Evolutionary conservation across 306 rosid genomes (phyloP).

Genomic region (Corylus americana): DNA sequence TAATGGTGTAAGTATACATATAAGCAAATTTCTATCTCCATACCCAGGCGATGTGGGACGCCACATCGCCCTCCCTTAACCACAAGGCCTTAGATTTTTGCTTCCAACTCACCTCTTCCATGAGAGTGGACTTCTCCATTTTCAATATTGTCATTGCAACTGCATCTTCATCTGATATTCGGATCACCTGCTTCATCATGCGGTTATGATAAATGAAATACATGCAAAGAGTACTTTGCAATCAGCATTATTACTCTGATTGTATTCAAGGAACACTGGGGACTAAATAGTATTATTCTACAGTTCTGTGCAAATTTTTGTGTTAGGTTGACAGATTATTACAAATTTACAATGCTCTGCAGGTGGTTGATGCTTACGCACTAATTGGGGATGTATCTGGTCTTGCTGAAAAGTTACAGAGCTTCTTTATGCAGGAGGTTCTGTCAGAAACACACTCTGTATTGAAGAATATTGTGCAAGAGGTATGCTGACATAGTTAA

Average conservation of each 20-base stretch:
- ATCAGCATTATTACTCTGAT: background rate
- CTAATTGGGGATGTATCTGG: slow-evolving; percentile 91
- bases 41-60: too few relatives aligned
- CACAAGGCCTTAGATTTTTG: too few relatives aligned
- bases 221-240: background rate
- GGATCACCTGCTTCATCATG: background rate
- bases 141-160: slow-evolving; percentile 10
- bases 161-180: background rate
- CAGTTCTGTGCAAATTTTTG: slow-evolving; percentile 26
- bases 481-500: slow-evolving; percentile 50
- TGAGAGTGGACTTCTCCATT: background rate
- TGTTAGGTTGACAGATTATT: slow-evolving; percentile 31
- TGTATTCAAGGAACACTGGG: background rate
- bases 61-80: too few relatives aligned
- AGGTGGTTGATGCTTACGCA: slow-evolving; percentile 97
- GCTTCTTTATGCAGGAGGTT: slow-evolving; percentile 99
- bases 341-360: slow-evolving; percentile 24
- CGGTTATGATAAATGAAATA: too few relatives aligned
- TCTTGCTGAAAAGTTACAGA: slow-evolving; percentile 98
- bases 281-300: background rate
- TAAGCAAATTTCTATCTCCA: too few relatives aligned
- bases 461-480: slow-evolving; percentile 70
- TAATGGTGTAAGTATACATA: too few relatives aligned
- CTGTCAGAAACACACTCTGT: slow-evolving; percentile 83
- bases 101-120: too few relatives aligned